Percentiles rank a stretch among this genome's conserved stretches.
Evolutionary conservation across 805 yeast genomes (phyloP).

Genomic region (Jamesozyma rosinii): DNA sequence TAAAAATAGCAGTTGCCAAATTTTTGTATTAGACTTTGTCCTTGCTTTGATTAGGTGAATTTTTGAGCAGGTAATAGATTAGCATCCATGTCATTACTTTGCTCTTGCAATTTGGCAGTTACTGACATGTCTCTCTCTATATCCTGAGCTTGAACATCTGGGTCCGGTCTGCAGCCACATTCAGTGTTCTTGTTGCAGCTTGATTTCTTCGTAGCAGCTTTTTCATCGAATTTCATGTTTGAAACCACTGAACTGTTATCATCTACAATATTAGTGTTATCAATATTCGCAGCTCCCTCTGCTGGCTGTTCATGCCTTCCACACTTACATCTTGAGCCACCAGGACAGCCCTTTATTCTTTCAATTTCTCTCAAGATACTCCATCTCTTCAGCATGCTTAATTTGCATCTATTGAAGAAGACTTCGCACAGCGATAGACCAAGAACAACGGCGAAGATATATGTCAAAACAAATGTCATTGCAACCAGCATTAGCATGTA

Average conservation of each 20-base stretch:
- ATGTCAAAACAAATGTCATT: conserved; percentile 58
- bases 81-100: conserved; percentile 27
- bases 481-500: conserved; percentile 72
- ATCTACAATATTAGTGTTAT: not conserved
- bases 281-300: not conserved
- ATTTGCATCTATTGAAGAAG: conserved; percentile 47
- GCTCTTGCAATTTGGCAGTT: conserved; percentile 22
- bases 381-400: conserved; percentile 27
- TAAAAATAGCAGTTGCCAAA: too few species aligned
- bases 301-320: conserved; percentile 16
- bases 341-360: conserved; percentile 22
- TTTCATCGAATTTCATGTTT: not conserved
- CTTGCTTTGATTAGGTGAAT: conserved; percentile 1
- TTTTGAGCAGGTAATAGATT: conserved; percentile 24
- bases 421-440: conserved; percentile 68
- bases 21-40: too few species aligned
- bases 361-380: conserved; percentile 24
- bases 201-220: not conserved
- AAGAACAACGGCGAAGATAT: conserved; percentile 63
- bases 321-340: conserved; percentile 23
- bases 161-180: conserved; percentile 12
- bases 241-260: not conserved
- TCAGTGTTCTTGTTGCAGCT: not conserved
- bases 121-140: conserved; percentile 21
- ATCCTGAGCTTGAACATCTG: conserved; percentile 12